These are phyloP conservation scores for Erucastrum elatum DNA, from an alignment of 345 rosid genomes.

Conservation along the genomic window DNA sequence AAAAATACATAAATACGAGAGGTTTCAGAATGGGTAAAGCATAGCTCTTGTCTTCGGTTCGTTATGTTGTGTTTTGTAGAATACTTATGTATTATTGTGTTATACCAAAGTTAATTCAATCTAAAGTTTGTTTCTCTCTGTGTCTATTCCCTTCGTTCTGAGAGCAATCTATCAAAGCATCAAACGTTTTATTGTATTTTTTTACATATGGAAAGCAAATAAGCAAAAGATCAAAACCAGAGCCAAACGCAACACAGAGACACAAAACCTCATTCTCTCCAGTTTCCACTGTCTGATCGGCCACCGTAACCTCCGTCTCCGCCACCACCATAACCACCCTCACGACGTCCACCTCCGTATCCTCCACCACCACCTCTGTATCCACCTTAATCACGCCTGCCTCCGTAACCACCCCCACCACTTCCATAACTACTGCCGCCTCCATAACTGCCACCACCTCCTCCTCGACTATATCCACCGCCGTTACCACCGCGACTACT, in stretches of 20 bases:
- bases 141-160: too few species aligned
- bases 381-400: constrained; percentile 49
- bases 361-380: constrained; percentile 42
- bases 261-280: constrained; percentile 46
- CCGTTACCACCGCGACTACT: constrained; percentile 51
- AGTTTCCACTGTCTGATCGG: constrained; percentile 52
- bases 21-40: too few species aligned
- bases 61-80: not conserved
- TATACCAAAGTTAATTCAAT: not conserved
- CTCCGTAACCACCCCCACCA: constrained; percentile 26
- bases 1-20: too few species aligned
- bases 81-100: not conserved
- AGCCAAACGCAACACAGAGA: constrained; percentile 1
- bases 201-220: not conserved
- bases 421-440: constrained; percentile 38
- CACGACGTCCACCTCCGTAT: constrained; percentile 35
- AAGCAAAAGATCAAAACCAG: not conserved
- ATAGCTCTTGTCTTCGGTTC: too few species aligned
- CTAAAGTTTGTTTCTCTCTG: not conserved
- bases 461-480: constrained; percentile 33
- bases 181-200: not conserved
- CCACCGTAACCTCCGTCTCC: constrained; percentile 57
- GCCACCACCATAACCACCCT: constrained; percentile 50
- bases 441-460: constrained; percentile 26
- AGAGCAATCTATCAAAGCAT: not conserved